Base-by-base conservation (phyloP, 768 basidiomycete genomes). In the Scleroderma citrinum region DNA sequence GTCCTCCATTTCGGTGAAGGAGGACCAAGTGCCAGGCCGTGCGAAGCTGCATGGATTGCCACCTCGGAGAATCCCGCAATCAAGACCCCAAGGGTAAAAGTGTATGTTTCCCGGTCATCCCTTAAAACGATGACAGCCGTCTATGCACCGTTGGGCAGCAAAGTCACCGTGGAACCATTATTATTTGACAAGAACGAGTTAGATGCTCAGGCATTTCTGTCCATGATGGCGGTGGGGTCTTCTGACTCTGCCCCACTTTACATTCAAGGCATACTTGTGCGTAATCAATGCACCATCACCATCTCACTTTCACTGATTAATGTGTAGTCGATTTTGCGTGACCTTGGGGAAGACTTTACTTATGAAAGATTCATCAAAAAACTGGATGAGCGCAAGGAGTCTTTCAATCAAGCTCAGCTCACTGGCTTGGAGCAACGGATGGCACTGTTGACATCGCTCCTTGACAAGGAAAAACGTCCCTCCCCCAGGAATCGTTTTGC, bases 1-100 rank as follows among this genome's bases (percentile, higher is more conserved):
- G 79, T 87, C 3, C 73, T 87, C 5, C 83, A 87, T 58, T 81
- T 81, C 42, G 82, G 85, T 0, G 83, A 85, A 61, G 82, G 83
- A 7, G 85, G 85, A 1, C 59, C 73, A 0, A 66, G 64, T 36
- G 70, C 80, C 0, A 70, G 74, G 17, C 85, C 85, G 1, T 77
- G 78, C 48, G 86, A 87, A 60, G 81, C 83, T 0, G 83, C 83
- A 1, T 87, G 79, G 76, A 56, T 83, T 0, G 76, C 72, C 0
- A 58, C 67, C 0, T 63, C 76, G 0, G 57, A 64, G 14, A 65
- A 78, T 0, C 60, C 64, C 0, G 52, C 51, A 5, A 57, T 70
- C 0, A 46, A 57, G 4, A 56, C 69, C 0, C 72, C 72, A 1
- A 54, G 47, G 2, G 66, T 76, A 10, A 57, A 57, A 8, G 80